Evolutionary conservation across 352 stramenopile genomes (phyloP).

Genomic region (Phytophthora fragariae): DNA sequence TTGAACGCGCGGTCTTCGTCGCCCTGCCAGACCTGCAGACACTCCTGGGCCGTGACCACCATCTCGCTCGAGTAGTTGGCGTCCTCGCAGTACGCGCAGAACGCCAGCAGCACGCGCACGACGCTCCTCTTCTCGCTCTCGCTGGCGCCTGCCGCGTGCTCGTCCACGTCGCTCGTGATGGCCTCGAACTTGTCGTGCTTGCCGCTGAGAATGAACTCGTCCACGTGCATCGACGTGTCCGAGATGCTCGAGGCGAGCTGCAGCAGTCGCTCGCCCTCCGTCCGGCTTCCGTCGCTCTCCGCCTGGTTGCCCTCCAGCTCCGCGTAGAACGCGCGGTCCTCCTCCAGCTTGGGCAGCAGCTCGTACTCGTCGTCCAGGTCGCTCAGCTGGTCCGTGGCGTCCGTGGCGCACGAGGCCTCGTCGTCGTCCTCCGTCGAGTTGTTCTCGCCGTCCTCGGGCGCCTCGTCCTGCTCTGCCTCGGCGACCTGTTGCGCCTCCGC

Average conservation of each 20-base stretch:
- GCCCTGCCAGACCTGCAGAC: constrained; percentile 67
- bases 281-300: constrained; percentile 18
- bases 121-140: constrained; percentile 55
- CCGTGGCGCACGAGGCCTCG: constrained; percentile 40
- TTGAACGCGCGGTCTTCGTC: constrained; percentile 76
- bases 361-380: constrained; percentile 54
- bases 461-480: constrained; percentile 7
- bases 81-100: constrained; percentile 81
- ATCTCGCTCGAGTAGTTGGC: constrained; percentile 68
- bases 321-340: constrained; percentile 45
- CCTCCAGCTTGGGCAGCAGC: constrained; percentile 37
- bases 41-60: constrained; percentile 70
- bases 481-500: neutral
- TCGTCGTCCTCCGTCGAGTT: constrained; percentile 28
- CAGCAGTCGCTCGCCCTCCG: constrained; percentile 38
- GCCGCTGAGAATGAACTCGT: constrained; percentile 65
- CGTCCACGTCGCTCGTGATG: constrained; percentile 62
- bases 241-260: constrained; percentile 47
- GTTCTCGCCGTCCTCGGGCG: constrained; percentile 19
- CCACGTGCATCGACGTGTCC: constrained; percentile 50
- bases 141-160: constrained; percentile 36
- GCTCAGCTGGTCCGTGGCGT: constrained; percentile 48
- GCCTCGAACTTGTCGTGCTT: constrained; percentile 57
- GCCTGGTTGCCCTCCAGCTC: constrained; percentile 40
- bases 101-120: constrained; percentile 71